Conservation (phyloP, 2,329 filamentous ascomycete genomes). For the Sporothrix mexicana region DNA sequence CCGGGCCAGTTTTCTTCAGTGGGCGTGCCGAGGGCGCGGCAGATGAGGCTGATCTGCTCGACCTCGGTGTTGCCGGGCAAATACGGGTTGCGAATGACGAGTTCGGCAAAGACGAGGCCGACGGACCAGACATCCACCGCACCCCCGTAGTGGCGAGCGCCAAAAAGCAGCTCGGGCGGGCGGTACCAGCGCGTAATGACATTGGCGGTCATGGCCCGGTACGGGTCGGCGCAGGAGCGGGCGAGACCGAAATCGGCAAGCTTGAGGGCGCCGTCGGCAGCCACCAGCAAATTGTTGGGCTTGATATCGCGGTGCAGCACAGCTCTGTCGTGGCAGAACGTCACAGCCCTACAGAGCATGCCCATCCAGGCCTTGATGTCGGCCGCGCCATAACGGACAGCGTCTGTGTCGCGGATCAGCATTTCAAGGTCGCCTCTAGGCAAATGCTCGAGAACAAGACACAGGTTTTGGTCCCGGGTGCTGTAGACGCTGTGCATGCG, state of each 20-base stretch:
- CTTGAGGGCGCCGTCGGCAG: constrained; percentile 90
- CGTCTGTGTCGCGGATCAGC: constrained; percentile 83
- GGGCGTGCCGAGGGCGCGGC: constrained; percentile 84
- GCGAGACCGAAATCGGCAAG: constrained; percentile 98
- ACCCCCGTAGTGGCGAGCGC: constrained; percentile 85
- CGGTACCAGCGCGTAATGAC: constrained; percentile 98
- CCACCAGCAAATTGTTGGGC: constrained; percentile 95
- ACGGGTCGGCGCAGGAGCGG: constrained; percentile 85
- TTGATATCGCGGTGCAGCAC: constrained; percentile 98
- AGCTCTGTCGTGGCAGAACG: constrained; percentile 96
- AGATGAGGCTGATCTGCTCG: constrained; percentile 84
- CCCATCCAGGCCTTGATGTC: constrained; percentile 99
- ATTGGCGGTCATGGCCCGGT: constrained; percentile 85
- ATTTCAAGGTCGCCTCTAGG: constrained; percentile 94
- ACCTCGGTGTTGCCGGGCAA: constrained; percentile 84
- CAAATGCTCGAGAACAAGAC: constrained; percentile 91
- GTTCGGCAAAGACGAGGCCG: constrained; percentile 89
- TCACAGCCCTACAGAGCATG: constrained; percentile 90
- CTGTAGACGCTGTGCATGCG: constrained; percentile 90
- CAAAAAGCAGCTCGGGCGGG: constrained; percentile 90
- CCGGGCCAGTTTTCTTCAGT: constrained; percentile 96
- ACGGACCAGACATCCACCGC: constrained; percentile 95
- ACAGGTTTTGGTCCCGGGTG: constrained; percentile 94
- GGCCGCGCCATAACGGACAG: constrained; percentile 79
- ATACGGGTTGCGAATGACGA: constrained; percentile 81